Evolutionary conservation across 495 filamentous ascomycete species (phyloP).

Genomic region (Penicillium ochrochloron): DNA sequence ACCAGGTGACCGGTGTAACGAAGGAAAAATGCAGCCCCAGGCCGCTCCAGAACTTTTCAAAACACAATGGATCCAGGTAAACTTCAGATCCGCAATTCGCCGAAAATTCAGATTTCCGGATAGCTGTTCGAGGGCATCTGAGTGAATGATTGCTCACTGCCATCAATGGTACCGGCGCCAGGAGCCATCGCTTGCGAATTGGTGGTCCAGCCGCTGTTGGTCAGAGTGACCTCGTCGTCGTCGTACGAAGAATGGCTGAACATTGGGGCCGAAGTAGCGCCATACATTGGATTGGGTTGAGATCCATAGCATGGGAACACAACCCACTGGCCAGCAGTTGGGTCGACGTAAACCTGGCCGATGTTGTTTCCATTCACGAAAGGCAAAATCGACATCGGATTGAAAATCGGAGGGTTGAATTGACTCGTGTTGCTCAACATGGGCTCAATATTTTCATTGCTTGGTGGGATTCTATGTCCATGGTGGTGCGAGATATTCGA

Average conservation of each 20-base stretch:
- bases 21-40: no score
- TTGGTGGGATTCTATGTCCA: constrained; percentile 14
- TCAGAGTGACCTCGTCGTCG: constrained; percentile 6
- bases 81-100: not conserved
- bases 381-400: constrained; percentile 31
- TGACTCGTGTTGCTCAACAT: constrained; percentile 39
- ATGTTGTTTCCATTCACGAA: constrained; percentile 32
- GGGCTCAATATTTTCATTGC: constrained; percentile 55
- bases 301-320: constrained; percentile 28
- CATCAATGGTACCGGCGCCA: constrained; percentile 41
- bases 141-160: constrained; percentile 37
- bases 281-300: constrained; percentile 46
- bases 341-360: no score
- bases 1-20: no score
- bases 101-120: constrained; percentile 23
- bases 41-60: no score
- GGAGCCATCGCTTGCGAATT: constrained; percentile 28
- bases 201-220: constrained; percentile 17
- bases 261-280: constrained; percentile 24
- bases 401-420: constrained; percentile 39
- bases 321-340: no score
- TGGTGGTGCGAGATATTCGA: constrained; percentile 20
- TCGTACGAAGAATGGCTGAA: constrained; percentile 29
- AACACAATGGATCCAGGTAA: no score
- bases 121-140: constrained; percentile 27